Percentiles rank a stretch among this genome's conserved stretches.
Conservation (phyloP, 2,329 filamentous ascomycete genomes). For the Colletotrichum destructivum region DNA sequence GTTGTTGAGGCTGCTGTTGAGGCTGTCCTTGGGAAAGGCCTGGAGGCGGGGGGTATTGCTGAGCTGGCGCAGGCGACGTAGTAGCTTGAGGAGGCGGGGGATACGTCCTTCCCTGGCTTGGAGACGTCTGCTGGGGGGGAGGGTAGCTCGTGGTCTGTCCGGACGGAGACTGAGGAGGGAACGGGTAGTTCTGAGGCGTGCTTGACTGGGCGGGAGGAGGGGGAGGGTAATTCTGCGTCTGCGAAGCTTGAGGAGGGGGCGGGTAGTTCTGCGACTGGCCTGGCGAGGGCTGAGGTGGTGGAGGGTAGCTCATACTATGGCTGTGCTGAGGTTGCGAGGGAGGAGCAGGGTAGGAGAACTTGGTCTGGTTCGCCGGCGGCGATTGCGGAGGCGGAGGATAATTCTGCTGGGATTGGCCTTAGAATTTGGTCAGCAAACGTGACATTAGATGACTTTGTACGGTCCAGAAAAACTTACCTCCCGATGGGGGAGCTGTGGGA, state of each 20-base stretch:
- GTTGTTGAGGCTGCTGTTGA: conserved; percentile 48
- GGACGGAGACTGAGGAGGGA: conserved; percentile 45
- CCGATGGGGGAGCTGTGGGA: conserved; percentile 35
- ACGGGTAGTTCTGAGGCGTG: conserved; percentile 48
- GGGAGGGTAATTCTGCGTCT: conserved; percentile 45
- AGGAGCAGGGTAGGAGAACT: conserved; percentile 62
- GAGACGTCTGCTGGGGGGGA: conserved; percentile 38
- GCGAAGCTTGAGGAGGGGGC: conserved; percentile 48
- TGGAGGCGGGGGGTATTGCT: conserved; percentile 51
- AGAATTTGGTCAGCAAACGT: conserved; percentile 34
- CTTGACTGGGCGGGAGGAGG: conserved; percentile 51
- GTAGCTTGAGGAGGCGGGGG: conserved; percentile 45
- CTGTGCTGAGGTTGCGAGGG: conserved; percentile 47
- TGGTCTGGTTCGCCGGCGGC: conserved; percentile 61
- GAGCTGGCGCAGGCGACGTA: conserved; percentile 41
- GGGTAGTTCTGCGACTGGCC: conserved; percentile 46
- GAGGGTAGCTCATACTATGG: conserved; percentile 49
- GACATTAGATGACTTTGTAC: not conserved
- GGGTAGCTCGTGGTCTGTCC: conserved; percentile 34
- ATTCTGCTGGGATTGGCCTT: conserved; percentile 51
- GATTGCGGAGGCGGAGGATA: conserved; percentile 65
- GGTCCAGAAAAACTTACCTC: conserved; percentile 24
- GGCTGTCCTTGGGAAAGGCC: conserved; percentile 25
- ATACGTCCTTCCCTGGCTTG: conserved; percentile 31
- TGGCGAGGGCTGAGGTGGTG: conserved; percentile 47